Percentiles rank a stretch among this genome's conserved stretches.
Evolutionary conservation across 2,329 filamentous ascomycete genomes (phyloP).

Genomic region (Colletotrichum musicola): DNA sequence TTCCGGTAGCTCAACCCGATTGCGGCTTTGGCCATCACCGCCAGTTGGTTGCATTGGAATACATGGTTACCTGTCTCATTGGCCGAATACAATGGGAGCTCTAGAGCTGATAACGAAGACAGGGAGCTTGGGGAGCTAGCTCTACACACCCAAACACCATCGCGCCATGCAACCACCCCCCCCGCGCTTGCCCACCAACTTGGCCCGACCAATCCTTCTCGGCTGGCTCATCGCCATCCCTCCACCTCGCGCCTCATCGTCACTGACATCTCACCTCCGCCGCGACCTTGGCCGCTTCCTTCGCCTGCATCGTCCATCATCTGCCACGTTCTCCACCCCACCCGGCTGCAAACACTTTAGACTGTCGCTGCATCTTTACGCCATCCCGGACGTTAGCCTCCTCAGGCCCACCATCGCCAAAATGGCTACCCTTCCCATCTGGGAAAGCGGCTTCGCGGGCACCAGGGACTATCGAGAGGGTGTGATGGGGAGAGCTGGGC

Average conservation of each 20-base stretch:
- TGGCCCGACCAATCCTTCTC: neutral
- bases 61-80: constrained; percentile 5
- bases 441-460: neutral
- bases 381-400: constrained; percentile 4
- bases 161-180: neutral
- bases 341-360: constrained; percentile 26
- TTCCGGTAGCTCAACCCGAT: constrained; percentile 25
- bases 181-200: constrained; percentile 6
- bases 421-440: neutral
- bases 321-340: constrained; percentile 13
- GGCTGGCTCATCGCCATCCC: neutral
- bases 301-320: constrained; percentile 8
- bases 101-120: constrained; percentile 12
- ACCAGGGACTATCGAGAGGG: neutral
- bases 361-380: constrained; percentile 11
- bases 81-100: neutral
- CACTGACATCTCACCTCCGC: neutral
- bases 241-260: constrained; percentile 9
- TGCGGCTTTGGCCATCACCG: constrained; percentile 17
- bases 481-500: neutral
- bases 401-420: constrained; percentile 1
- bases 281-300: neutral
- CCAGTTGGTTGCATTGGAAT: neutral
- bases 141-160: neutral
- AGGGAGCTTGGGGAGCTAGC: no score